Evolutionary conservation across 345 rosid genomes (phyloP), one percentile per base, ranked within the genome.

Genomic region (Ricinus communis): DNA sequence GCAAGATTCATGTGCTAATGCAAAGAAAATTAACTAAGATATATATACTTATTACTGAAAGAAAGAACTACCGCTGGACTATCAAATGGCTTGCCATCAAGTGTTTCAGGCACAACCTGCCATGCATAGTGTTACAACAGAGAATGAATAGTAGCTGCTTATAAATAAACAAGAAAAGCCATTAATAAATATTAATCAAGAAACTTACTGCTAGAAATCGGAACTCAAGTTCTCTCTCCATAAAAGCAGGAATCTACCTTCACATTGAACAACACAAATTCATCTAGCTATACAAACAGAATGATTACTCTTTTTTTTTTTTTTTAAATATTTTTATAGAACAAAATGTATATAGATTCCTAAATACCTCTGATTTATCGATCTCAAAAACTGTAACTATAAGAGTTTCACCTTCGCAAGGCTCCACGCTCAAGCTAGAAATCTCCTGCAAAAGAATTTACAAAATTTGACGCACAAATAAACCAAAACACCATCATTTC

Each of bases 371-470:
- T 0, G 86, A 71, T 72, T 83, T 82, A 63, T 82, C 18, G 41
- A 95, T 87, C 78, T 95, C 99, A 58, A 92, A 95, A 71, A 89
- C 96, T n/a, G 94, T 85, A 41, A 90, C 89, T 38, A 94, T 58
- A 13, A 94, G 86, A 60, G 81, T 88, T 72, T 89, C 94, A 5
- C 89, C 89, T 69, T 85, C 88, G 69, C 82, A 91, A 47, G 86
- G 85, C 86, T 93, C 98, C 69, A 84, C 96, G 59, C 96, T 87
- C 76, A 91, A 86, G 85, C 95, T 87, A 65, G 98, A 89, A 65
- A 90, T 85, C 80, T 95, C 97, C 99, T 92, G 89, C 81, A 75
- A 70, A 49, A 13, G n/a, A 19, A 28, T 21, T 33, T 15, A 27
- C 12, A 18, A n/a, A n/a, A n/a, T n/a, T n/a, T n/a, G n/a, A n/a